phyloP scores from a whole-genome alignment of 208 protist species.

The Wallacemonas rigidus region DNA sequence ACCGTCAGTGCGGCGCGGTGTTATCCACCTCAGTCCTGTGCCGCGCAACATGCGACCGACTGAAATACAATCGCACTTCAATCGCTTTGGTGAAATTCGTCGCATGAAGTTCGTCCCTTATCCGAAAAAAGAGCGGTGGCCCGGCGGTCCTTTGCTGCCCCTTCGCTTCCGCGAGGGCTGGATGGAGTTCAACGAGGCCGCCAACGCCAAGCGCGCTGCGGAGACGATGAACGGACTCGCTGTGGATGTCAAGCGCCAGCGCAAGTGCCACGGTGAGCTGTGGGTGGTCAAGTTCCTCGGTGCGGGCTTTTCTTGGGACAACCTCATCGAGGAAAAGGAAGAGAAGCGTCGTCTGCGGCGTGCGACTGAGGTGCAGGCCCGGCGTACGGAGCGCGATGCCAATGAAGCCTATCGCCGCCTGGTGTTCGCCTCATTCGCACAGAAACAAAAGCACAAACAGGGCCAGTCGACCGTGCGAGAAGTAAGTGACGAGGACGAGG shows the following conservation, averaged over 20 bases:
- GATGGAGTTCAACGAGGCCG: constrained; percentile 66
- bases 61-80: constrained; percentile 77
- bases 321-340: constrained; percentile 65
- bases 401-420: constrained; percentile 81
- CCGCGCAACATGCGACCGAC: constrained; percentile 77
- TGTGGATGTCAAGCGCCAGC: constrained; percentile 62
- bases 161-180: constrained; percentile 80
- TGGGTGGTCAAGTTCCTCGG: constrained; percentile 75
- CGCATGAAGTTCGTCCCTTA: constrained; percentile 77
- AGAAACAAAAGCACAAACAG: constrained; percentile 16
- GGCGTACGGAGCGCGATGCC: constrained; percentile 48
- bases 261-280: constrained; percentile 73
- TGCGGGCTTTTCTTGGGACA: constrained; percentile 61
- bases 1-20: constrained; percentile 50
- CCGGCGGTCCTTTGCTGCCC: constrained; percentile 61
- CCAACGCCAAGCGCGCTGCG: constrained; percentile 51
- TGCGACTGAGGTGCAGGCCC: constrained; percentile 48
- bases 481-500: no score
- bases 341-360: constrained; percentile 43
- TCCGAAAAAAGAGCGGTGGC: constrained; percentile 74
- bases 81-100: constrained; percentile 57
- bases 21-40: constrained; percentile 77
- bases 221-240: constrained; percentile 57
- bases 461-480: no score
- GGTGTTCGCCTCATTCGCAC: constrained; percentile 25